Percentiles rank a stretch among this genome's conserved stretches.
Conservation (phyloP, 2,329 filamentous ascomycete species). For the Corinectria fuckeliana region DNA sequence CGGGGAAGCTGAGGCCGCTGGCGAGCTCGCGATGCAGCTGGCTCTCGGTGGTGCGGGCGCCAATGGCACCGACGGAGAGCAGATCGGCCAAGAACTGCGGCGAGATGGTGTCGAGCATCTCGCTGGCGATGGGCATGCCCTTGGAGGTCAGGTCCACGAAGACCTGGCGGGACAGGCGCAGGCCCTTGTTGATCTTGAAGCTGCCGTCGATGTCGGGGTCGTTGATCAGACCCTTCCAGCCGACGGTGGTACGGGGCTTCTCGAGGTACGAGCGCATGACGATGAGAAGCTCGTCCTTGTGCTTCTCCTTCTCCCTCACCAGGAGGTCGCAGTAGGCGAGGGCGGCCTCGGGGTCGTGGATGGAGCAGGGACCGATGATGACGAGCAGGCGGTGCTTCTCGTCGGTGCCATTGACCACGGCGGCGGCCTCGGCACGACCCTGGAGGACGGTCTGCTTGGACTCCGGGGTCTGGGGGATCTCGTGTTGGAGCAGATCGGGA, state of each 20-base stretch:
- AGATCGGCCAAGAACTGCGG: constrained; percentile 96
- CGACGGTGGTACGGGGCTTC: constrained; percentile 96
- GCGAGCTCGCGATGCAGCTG: constrained; percentile 96
- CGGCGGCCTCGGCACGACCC: constrained; percentile 68
- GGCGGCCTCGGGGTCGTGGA: constrained; percentile 91
- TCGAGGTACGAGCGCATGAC: constrained; percentile 99
- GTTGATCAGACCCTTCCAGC: constrained; percentile 99
- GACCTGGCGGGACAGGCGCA: constrained; percentile 84
- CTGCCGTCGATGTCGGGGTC: constrained; percentile 98
- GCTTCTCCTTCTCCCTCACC: constrained; percentile 81
- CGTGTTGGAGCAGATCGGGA: constrained; percentile 93
- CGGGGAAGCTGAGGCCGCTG: constrained; percentile 92
- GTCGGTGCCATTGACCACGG: constrained; percentile 72
- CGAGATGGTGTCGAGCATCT: constrained; percentile 98
- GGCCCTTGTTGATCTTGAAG: constrained; percentile 98
- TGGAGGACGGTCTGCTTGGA: constrained; percentile 67
- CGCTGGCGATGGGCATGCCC: constrained; percentile 95
- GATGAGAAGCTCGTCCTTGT: constrained; percentile 87
- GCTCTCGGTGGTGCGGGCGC: constrained; percentile 94
- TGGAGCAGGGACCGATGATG: constrained; percentile 93
- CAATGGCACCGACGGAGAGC: constrained; percentile 89
- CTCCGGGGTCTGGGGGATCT: constrained; percentile 70
- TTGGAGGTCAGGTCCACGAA: constrained; percentile 90
- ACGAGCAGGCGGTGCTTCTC: constrained; percentile 68
- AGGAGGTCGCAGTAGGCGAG: constrained; percentile 92